phyloP scores from a whole-genome alignment of 2,329 filamentous ascomycete species.

The Cytospora piceicola region DNA sequence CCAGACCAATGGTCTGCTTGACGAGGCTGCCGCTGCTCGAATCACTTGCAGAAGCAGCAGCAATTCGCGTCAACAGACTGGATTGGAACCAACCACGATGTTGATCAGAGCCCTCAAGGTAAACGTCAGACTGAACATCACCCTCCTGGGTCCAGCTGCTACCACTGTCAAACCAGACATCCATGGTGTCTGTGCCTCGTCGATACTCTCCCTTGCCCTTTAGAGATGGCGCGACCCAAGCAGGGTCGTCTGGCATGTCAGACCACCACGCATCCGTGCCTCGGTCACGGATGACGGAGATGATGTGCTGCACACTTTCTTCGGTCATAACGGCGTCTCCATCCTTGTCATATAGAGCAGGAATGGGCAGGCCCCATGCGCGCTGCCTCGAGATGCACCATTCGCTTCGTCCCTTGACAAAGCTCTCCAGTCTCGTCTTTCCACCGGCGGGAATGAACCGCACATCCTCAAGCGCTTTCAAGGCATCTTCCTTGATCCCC shows the following conservation, averaged over 20 bases:
- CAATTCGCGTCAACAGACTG: conserved; percentile 84
- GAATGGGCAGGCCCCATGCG: conserved; percentile 96
- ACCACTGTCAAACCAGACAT: conserved; percentile 99
- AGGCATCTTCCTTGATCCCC: conserved; percentile 74
- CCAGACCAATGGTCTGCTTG: conserved; percentile 42
- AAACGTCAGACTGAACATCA: conserved; percentile 72
- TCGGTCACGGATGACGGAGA: conserved; percentile 73
- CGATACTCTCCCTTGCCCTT: conserved; percentile 59
- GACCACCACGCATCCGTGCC: conserved; percentile 96
- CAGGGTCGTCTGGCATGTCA: conserved; percentile 72
- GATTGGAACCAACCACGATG: conserved; percentile 99
- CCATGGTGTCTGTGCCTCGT: conserved; percentile 94
- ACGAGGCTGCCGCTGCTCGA: conserved; percentile 40
- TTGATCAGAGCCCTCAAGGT: conserved; percentile 92
- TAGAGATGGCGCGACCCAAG: conserved; percentile 75
- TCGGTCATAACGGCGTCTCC: conserved; percentile 79
- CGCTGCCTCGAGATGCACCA: conserved; percentile 98
- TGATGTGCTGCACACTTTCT: conserved; percentile 82
- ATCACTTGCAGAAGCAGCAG: conserved; percentile 55
- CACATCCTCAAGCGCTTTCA: conserved; percentile 71
- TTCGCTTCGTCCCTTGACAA: conserved; percentile 84
- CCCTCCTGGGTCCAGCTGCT: conserved; percentile 78
- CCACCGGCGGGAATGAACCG: conserved; percentile 79
- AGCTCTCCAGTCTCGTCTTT: conserved; percentile 76
- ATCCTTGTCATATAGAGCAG: conserved; percentile 76